These are phyloP conservation scores for Trametes sanguinea DNA, from an alignment of 768 basidiomycete species.

Conservation along the genomic window DNA sequence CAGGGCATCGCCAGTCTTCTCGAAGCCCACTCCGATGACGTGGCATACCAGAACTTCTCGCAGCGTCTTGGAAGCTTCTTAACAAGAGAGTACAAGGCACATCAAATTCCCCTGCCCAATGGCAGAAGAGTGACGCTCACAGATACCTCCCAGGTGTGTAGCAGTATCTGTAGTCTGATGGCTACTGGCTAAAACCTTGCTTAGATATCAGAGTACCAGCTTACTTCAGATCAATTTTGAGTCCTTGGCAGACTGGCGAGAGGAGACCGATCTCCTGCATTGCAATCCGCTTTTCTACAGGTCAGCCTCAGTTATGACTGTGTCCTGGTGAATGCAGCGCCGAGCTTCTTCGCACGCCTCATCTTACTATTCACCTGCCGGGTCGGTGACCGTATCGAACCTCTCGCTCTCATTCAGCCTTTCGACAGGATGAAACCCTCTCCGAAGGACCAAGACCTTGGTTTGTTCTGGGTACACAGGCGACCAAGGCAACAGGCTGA, in stretches of 20 bases:
- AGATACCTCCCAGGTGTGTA: background rate
- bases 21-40: background rate
- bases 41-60: background rate
- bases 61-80: background rate
- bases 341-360: background rate
- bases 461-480: background rate
- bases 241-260: background rate
- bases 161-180: background rate
- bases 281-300: constrained; percentile 13
- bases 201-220: background rate
- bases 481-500: background rate
- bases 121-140: background rate
- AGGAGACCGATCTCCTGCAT: constrained; percentile 1
- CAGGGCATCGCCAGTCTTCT: background rate
- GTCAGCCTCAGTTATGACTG: background rate
- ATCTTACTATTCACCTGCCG: background rate
- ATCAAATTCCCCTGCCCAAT: background rate
- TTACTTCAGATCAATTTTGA: constrained; percentile 6
- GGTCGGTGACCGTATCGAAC: background rate
- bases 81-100: background rate
- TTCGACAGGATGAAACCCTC: background rate
- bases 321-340: background rate
- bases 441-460: background rate
- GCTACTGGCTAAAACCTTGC: background rate
- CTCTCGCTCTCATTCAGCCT: background rate